Evolutionary conservation across 768 basidiomycete genomes (phyloP).

Genomic region (Mycena crocata): DNA sequence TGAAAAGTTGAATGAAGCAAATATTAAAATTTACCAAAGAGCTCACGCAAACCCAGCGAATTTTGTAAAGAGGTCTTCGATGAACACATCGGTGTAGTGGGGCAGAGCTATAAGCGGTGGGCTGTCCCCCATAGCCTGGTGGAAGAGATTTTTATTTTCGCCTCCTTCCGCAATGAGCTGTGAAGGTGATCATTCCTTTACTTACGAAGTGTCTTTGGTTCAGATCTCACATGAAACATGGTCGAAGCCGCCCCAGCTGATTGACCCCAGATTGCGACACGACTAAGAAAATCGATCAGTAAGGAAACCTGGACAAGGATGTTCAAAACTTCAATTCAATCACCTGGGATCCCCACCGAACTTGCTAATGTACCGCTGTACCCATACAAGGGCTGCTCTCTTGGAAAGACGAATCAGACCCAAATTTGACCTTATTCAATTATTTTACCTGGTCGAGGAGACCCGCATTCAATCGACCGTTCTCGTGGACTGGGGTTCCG

Average conservation of each 20-base stretch:
- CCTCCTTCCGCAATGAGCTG: slow-evolving; percentile 55
- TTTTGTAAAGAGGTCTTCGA: slow-evolving; percentile 48
- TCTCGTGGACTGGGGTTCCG: slow-evolving; percentile 45
- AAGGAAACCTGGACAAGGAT: neutral
- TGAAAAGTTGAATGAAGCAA: neutral
- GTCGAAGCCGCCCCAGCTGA: slow-evolving; percentile 56
- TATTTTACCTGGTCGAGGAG: slow-evolving; percentile 41
- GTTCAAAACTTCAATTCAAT: slow-evolving; percentile 9
- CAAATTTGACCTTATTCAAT: neutral
- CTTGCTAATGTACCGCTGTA: slow-evolving; percentile 48
- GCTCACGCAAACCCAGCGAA: slow-evolving; percentile 51
- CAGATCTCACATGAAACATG: slow-evolving; percentile 51
- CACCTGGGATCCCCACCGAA: slow-evolving; percentile 54
- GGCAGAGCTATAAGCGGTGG: slow-evolving; percentile 54
- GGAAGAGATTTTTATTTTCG: slow-evolving; percentile 51
- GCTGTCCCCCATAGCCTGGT: slow-evolving; percentile 57
- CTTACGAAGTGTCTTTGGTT: neutral
- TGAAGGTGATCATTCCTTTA: neutral
- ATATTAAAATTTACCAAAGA: neutral
- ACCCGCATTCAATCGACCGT: slow-evolving; percentile 52
- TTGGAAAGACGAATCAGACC: slow-evolving; percentile 14
- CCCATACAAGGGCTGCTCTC: slow-evolving; percentile 52
- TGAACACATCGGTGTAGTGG: slow-evolving; percentile 46
- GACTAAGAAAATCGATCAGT: slow-evolving; percentile 34
- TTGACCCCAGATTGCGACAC: slow-evolving; percentile 57